Evolutionary conservation across 1,284 basidiomycete genomes (phyloP).

Genomic region (Pisolithus thermaeus): DNA sequence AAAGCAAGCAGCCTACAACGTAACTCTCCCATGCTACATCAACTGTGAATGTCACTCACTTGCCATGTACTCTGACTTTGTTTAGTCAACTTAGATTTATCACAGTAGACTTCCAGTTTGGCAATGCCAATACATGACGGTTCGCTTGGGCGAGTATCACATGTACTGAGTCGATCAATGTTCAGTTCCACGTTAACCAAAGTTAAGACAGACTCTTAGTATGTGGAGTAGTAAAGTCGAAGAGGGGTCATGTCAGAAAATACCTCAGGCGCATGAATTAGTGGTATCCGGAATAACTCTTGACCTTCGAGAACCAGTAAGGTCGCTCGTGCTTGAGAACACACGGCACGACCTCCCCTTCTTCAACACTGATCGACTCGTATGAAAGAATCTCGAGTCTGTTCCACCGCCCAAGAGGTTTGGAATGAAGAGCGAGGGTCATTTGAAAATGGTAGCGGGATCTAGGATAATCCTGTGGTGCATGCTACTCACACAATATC

Average conservation of each 20-base stretch:
- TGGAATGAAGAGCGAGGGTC: conserved; percentile 73
- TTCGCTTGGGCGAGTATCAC: too few species aligned
- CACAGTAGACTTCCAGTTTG: too few species aligned
- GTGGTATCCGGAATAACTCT: conserved; percentile 40
- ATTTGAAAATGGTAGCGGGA: conserved; percentile 80
- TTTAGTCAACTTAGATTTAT: too few species aligned
- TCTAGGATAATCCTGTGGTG: conserved; percentile 9
- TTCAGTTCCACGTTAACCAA: too few species aligned
- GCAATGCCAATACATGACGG: too few species aligned
- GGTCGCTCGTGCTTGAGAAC: conserved; percentile 79
- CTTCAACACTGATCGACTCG: conserved; percentile 66
- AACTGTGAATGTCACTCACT: too few species aligned
- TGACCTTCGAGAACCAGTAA: conserved; percentile 90
- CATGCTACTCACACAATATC: not conserved
- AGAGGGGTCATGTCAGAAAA: too few species aligned
- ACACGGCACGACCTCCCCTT: conserved; percentile 69
- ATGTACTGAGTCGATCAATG: too few species aligned
- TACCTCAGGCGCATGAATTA: conserved; percentile 1
- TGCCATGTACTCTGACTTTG: too few species aligned
- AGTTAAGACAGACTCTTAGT: not conserved
- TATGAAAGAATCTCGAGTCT: conserved; percentile 76
- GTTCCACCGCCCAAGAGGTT: conserved; percentile 84
- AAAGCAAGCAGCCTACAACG: too few species aligned
- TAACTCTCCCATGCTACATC: too few species aligned
- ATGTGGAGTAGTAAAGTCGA: too few species aligned